These are phyloP conservation scores for Curvularia spicifera DNA, from an alignment of 2,329 filamentous ascomycete species.

Conservation along the genomic window DNA sequence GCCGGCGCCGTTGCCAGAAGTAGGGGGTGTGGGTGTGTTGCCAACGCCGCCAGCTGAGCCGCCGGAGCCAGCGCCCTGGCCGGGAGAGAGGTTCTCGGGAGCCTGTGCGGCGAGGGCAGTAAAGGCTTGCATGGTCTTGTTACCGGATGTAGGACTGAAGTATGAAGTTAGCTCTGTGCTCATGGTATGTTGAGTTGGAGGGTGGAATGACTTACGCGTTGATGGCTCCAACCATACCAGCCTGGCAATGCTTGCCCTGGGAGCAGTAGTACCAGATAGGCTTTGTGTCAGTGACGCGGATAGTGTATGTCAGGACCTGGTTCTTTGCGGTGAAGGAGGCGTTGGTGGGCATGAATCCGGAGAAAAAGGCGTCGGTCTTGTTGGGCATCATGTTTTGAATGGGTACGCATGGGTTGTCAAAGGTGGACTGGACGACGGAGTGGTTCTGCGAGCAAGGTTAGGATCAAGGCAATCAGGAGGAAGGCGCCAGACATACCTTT, in stretches of 20 bases:
- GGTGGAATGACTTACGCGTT: conserved; percentile 66
- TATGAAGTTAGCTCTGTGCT: conserved; percentile 23
- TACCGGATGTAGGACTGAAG: conserved; percentile 39
- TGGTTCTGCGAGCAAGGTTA: conserved; percentile 63
- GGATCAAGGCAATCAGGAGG: not conserved
- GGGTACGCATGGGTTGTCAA: conserved; percentile 72
- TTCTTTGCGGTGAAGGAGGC: conserved; percentile 27
- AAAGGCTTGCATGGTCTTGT: conserved; percentile 47
- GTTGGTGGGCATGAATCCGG: conserved; percentile 68
- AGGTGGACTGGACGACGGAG: conserved; percentile 79
- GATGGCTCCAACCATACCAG: conserved; percentile 77
- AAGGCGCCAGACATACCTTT: conserved; percentile 40
- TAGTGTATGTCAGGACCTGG: conserved; percentile 70
- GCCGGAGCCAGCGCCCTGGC: conserved; percentile 37
- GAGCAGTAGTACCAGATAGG: conserved; percentile 83
- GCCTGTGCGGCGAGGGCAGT: conserved; percentile 49
- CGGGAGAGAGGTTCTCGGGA: conserved; percentile 52
- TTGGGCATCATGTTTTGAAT: conserved; percentile 55
- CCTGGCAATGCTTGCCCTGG: conserved; percentile 75
- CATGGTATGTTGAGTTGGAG: not conserved
- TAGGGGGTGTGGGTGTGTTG: conserved; percentile 14
- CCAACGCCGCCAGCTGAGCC: conserved; percentile 7
- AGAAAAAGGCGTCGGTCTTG: conserved; percentile 65
- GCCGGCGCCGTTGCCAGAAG: conserved; percentile 14
- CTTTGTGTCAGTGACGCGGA: conserved; percentile 70